A percentile compares a stretch with the other conserved stretches of the same genome.
phyloP scores from a whole-genome alignment of 768 basidiomycete species.

The Boletus vermiculosoides region DNA sequence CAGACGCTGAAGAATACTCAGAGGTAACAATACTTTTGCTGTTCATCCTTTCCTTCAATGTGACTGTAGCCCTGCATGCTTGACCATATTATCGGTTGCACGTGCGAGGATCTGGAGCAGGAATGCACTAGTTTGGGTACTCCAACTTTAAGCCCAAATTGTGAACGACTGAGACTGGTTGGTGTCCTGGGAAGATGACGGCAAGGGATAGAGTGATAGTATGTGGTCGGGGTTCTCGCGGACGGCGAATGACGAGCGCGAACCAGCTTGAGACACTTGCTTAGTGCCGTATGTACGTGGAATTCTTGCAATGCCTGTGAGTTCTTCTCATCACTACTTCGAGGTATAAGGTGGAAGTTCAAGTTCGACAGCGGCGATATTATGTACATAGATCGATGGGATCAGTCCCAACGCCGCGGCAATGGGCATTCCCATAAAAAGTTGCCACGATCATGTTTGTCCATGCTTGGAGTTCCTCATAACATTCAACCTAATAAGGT shows the following conservation, averaged over 20 bases:
- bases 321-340: neutral
- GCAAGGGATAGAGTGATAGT: neutral
- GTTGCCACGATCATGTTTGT: neutral
- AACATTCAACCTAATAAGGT: neutral
- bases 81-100: neutral
- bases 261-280: neutral
- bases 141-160: neutral
- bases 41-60: neutral
- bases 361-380: neutral
- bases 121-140: neutral
- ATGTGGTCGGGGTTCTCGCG: neutral
- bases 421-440: too few species aligned
- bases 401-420: neutral
- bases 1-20: neutral
- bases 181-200: neutral
- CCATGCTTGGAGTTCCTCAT: neutral
- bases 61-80: neutral
- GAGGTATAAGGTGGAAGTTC: neutral
- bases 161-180: neutral
- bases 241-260: neutral
- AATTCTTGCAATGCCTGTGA: neutral
- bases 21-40: neutral
- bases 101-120: too few species aligned
- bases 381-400: neutral
- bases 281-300: neutral